Conservation (phyloP, 805 yeast species). For the Metschnikowia drakensbergensis region DNA sequence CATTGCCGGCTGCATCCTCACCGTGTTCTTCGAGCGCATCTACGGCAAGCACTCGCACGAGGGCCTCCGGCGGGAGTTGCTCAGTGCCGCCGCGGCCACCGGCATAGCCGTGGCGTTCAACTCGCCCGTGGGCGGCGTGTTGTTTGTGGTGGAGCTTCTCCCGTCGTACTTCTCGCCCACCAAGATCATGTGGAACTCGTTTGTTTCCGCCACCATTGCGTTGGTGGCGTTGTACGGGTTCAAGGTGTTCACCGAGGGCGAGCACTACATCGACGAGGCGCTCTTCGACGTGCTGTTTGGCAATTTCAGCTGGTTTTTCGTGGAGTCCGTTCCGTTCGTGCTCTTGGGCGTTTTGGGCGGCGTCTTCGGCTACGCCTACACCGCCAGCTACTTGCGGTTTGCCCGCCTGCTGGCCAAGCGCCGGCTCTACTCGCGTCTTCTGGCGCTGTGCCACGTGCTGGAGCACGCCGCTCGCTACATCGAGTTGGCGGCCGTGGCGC, state of each 20-base stretch:
- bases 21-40: slow-evolving; percentile 27
- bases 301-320: slow-evolving; percentile 65
- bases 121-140: slow-evolving; percentile 84
- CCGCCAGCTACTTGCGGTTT: slow-evolving; percentile 40
- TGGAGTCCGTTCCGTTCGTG: slow-evolving; percentile 73
- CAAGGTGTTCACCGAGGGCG: slow-evolving; percentile 38
- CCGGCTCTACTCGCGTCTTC: slow-evolving; percentile 16
- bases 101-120: slow-evolving; percentile 85
- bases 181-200: slow-evolving; percentile 76
- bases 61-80: slow-evolving; percentile 60
- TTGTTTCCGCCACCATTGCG: slow-evolving; percentile 73
- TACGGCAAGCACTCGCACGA: slow-evolving; percentile 41
- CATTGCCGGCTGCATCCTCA: slow-evolving; percentile 57
- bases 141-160: slow-evolving; percentile 69
- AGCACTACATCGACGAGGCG: slow-evolving; percentile 43
- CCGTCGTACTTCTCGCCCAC: slow-evolving; percentile 61
- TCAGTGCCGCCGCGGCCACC: slow-evolving; percentile 74
- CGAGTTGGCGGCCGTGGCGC: slow-evolving; percentile 48
- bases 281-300: slow-evolving; percentile 61
- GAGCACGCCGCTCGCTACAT: slow-evolving; percentile 28
- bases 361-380: slow-evolving; percentile 53
- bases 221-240: slow-evolving; percentile 52
- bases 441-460: slow-evolving; percentile 15
- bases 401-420: slow-evolving; percentile 31
- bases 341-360: slow-evolving; percentile 71